phyloP scores from a whole-genome alignment of 805 yeast genomes.

The Pichia sporocuriosa region DNA sequence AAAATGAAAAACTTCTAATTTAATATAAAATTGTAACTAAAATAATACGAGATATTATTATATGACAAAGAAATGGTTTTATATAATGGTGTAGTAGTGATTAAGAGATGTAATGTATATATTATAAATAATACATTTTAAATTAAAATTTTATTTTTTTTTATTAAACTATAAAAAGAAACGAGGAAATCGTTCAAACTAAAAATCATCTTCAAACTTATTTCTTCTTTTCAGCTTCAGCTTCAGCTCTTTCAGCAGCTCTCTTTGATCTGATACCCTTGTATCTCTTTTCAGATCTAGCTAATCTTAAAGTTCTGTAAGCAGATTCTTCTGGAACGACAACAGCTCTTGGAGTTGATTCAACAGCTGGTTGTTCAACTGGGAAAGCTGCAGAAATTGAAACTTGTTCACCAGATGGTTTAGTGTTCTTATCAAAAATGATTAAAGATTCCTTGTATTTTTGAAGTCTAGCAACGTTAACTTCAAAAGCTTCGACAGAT shows the following conservation, averaged over 20 bases:
- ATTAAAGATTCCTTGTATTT: constrained; percentile 95
- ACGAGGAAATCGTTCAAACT: too few relatives aligned
- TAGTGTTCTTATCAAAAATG: constrained; percentile 86
- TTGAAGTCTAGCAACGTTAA: constrained; percentile 92
- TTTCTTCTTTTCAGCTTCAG: constrained; percentile 99
- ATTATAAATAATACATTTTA: neutral
- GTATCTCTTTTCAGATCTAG: constrained; percentile 91
- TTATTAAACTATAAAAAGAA: neutral
- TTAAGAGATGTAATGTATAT: too few relatives aligned
- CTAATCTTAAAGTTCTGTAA: constrained; percentile 90
- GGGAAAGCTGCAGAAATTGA: constrained; percentile 80
- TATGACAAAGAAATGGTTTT: too few relatives aligned
- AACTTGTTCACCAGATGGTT: constrained; percentile 75
- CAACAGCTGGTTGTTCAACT: constrained; percentile 70
- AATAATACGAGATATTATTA: too few relatives aligned
- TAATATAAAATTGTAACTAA: too few relatives aligned
- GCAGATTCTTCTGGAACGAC: constrained; percentile 65
- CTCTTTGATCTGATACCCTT: constrained; percentile 97
- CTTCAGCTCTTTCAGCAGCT: constrained; percentile 95
- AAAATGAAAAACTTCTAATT: too few relatives aligned
- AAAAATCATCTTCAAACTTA: constrained; percentile 35
- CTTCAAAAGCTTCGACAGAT: constrained; percentile 89
- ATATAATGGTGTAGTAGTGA: too few relatives aligned
- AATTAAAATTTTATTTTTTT: neutral
- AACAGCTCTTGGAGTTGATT: constrained; percentile 84